Conservation (phyloP, 2,329 filamentous ascomycete species). For the Achaetomium macrosporum region DNA sequence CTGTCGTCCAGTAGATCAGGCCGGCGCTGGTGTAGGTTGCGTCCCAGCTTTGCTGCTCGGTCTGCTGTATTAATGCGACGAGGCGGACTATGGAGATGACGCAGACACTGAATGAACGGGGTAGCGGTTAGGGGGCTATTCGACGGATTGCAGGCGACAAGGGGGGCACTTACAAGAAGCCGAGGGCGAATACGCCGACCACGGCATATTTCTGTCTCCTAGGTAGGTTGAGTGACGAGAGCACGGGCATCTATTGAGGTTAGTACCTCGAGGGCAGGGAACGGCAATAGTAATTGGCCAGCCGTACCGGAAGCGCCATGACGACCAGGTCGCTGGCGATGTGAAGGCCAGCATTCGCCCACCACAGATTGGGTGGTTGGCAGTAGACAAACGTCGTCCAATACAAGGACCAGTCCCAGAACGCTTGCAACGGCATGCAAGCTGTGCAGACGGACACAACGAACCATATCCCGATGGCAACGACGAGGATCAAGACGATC, state of each 20-base stretch:
- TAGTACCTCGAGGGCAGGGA: not conserved
- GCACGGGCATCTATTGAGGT: constrained; percentile 20
- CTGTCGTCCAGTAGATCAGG: constrained; percentile 32
- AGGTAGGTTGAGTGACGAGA: constrained; percentile 21
- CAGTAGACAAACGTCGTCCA: constrained; percentile 20
- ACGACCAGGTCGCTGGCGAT: constrained; percentile 24
- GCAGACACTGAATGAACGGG: constrained; percentile 30
- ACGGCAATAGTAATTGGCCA: too few species aligned
- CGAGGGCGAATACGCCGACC: constrained; percentile 23
- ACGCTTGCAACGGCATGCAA: constrained; percentile 29
- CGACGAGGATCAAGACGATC: constrained; percentile 24
- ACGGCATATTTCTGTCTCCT: constrained; percentile 24
- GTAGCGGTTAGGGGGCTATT: not conserved
- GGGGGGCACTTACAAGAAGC: constrained; percentile 26
- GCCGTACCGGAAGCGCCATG: constrained; percentile 22
- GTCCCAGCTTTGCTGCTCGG: constrained; percentile 19
- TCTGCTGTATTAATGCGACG: constrained; percentile 24
- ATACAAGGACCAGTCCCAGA: constrained; percentile 27
- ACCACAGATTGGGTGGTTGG: constrained; percentile 24
- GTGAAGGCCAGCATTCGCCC: constrained; percentile 25
- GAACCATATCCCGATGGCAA: constrained; percentile 26
- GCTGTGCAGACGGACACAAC: constrained; percentile 27
- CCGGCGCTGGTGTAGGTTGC: constrained; percentile 27
- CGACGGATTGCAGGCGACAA: too few species aligned
- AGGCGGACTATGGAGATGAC: constrained; percentile 32